Percentiles rank a stretch among this genome's conserved stretches.
Conservation (phyloP, 306 rosid species). For the Acacia crassicarpa region DNA sequence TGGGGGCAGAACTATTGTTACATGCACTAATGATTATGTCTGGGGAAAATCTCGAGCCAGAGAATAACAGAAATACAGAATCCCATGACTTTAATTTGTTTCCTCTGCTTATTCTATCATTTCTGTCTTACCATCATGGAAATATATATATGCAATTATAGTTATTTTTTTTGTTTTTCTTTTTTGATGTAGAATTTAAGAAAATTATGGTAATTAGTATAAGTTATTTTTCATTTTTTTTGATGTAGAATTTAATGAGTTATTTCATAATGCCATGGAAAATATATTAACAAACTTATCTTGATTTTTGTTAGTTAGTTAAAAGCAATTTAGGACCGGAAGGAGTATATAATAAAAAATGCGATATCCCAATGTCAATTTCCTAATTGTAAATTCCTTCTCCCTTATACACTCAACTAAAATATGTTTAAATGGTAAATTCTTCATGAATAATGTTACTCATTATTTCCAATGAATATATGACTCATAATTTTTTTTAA, state of each 20-base stretch:
- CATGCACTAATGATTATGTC: slow-evolving; percentile 43
- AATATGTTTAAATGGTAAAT: background rate
- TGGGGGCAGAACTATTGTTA: slow-evolving; percentile 24
- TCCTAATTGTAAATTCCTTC: background rate
- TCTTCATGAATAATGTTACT: background rate
- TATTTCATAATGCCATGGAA: no score
- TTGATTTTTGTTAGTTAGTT: no score
- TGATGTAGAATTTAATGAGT: no score
- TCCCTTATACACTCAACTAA: no score
- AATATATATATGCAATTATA: background rate
- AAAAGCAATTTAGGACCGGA: no score
- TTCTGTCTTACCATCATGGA: background rate
- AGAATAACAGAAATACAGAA: slow-evolving; percentile 15
- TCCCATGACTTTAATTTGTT: background rate
- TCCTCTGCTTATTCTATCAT: background rate
- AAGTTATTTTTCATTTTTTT: no score
- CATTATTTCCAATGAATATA: background rate
- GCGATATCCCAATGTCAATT: background rate
- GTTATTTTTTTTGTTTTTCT: no score
- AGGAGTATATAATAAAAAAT: no score
- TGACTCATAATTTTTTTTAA: background rate
- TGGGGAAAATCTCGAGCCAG: slow-evolving; percentile 8
- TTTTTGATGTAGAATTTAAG: no score
- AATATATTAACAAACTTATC: no score
- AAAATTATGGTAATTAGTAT: no score